Evolutionary conservation across 129 eudicot genomes (phyloP), one percentile per base, ranked within the genome.

Genomic region (Oenanthe sinensis): DNA sequence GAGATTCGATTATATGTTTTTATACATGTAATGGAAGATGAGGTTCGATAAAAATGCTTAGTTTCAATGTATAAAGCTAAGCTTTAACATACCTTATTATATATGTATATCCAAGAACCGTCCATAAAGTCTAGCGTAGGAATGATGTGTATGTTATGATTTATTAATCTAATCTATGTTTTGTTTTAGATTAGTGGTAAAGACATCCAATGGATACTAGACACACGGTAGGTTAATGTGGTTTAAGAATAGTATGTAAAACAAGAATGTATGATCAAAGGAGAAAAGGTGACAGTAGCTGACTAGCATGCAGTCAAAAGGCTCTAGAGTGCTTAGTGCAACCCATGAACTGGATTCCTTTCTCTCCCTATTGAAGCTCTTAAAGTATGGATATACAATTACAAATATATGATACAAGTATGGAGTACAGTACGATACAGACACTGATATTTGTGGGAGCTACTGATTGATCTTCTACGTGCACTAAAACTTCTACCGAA

Each of bases 261-360:
- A 74, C 77, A 74, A 74, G 58, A n/a, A 74, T 74, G 60, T 26
- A 45, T 26, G 77, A 74, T 26, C 76, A 73, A 73, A 73, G 44
- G 54, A 60, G 39, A 44, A 73, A 73, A 73, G 76, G 76, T 44
- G 54, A 73, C 76, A 73, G 22, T 44, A 73, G 54, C 39, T 60
- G 33, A 67, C 9, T 67, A 14, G 72, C 40, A 74, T 45, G 48
- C 33, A 45, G 77, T 74, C 77, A 46, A 46, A 74, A 74, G 60
- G 77, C 50, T 48, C 9, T 48, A 5, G 55, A 45, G 77, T 74
- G 77, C 76, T 63, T 58, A 42, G 74, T 78, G 80, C 50, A 60
- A 15, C 58, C 74, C 80, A 78, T 77, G 43, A 78, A 44, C 68
- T 26, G 52, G 74, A 78, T 78, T 74, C 78, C 42, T 37, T 80